phyloP scores from a whole-genome alignment of 2,329 filamentous ascomycete genomes.

The Didymella exigua region DNA sequence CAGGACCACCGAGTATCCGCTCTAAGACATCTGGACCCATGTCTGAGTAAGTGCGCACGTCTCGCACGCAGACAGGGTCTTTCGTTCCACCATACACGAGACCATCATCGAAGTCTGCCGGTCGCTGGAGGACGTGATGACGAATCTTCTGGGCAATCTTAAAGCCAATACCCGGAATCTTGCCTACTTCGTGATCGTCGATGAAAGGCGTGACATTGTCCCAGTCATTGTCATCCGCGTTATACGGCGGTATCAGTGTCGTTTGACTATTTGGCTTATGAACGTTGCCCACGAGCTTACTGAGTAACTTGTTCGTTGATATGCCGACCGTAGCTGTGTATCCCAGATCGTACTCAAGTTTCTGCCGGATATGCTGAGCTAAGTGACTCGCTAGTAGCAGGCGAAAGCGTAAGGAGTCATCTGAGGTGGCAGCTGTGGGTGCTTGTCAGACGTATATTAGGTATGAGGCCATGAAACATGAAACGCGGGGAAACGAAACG shows the following conservation, averaged over 20 bases:
- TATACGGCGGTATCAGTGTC: conserved; percentile 72
- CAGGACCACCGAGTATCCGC: conserved; percentile 70
- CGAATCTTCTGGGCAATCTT: conserved; percentile 75
- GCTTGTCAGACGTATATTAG: conserved; percentile 1
- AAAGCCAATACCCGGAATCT: conserved; percentile 84
- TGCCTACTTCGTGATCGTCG: conserved; percentile 74
- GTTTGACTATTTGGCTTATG: conserved; percentile 92
- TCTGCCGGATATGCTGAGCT: conserved; percentile 72
- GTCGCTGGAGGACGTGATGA: conserved; percentile 60
- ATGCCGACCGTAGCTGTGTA: conserved; percentile 90
- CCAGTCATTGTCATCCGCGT: conserved; percentile 29
- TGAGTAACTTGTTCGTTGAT: conserved; percentile 82
- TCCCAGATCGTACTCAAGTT: conserved; percentile 75
- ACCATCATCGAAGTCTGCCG: conserved; percentile 51
- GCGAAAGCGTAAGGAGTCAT: conserved; percentile 58
- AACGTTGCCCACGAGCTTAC: conserved; percentile 81
- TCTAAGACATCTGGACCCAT: conserved; percentile 72
- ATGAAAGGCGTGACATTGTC: conserved; percentile 71
- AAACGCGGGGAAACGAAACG: neutral
- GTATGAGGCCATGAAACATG: conserved; percentile 4
- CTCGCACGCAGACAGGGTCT: conserved; percentile 65
- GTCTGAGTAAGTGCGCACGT: conserved; percentile 66
- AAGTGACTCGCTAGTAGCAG: conserved; percentile 82
- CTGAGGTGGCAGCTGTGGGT: neutral
- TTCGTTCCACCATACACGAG: conserved; percentile 58